Evolutionary conservation across 257 asterid genomes (phyloP), one percentile per base, ranked within the genome.

Genomic region (Coffea eugenioides): DNA sequence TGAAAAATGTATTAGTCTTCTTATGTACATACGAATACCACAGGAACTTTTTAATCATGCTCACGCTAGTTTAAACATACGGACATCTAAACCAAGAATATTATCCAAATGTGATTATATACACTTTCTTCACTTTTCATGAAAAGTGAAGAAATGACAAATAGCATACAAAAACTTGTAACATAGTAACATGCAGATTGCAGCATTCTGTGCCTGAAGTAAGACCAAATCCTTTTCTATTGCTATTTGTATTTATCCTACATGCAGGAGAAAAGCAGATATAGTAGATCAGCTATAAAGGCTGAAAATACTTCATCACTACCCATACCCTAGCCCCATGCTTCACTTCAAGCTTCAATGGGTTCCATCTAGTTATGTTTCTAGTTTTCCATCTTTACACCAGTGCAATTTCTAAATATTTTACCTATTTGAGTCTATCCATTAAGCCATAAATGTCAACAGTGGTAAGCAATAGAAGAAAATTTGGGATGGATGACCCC

Each of bases 341-440:
- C 73, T 39, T 69, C 73, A 41, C 16, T 39, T 36, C 72, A 16
- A 68, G 25, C 49, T 68, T 36, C 36, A 64, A 9, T 12, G 39
- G 6, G 0, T 25, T 25, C 36, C 34, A 25, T 64, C 16, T 23
- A 16, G 15, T 64, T 64, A 23, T 16, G 2, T 41, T 69, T 68
- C 34, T 68, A 4, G 4, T 36, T 67, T 68, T 68, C 72, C 20
- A 34, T 34, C 48, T 41, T 1, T 69, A 16, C 21, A 23, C 20
- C 11, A 48, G 54, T n/a, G 23, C 25, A 6, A 8, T 21, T 36
- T 69, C 14, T 48, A 69, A 21, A 43, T 20, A 52, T 41, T 21
- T 69, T 16, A 69, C 49, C 68, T 27, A 74, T 45, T 5, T 54
- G 51, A 71, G 77, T 48, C 49, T 73, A 82, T 71, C 25, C 73